Percentiles rank a stretch among this genome's conserved stretches.
These are phyloP conservation scores for Monosporozyma aquatica DNA, from an alignment of 805 yeast genomes.

Conservation along the genomic window DNA sequence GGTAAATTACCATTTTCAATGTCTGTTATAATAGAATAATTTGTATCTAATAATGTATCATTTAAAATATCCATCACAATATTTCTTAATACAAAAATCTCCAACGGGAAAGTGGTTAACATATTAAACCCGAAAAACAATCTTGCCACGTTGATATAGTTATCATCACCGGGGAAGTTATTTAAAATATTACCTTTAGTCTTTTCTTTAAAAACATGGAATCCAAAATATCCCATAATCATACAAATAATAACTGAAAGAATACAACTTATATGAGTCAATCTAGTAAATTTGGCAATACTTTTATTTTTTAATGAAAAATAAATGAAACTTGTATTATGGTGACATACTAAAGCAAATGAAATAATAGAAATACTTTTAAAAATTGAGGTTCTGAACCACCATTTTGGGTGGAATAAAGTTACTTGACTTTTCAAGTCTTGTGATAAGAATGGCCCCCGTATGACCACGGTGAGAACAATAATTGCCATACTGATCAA, in stretches of 20 bases:
- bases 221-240: slow-evolving; percentile 72
- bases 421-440: slow-evolving; percentile 36
- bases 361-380: slow-evolving; percentile 93
- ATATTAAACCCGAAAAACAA: slow-evolving; percentile 86
- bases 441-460: slow-evolving; percentile 56
- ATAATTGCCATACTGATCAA: slow-evolving; percentile 75
- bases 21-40: background rate
- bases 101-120: slow-evolving; percentile 88
- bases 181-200: slow-evolving; percentile 85
- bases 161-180: slow-evolving; percentile 71
- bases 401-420: slow-evolving; percentile 4
- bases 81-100: slow-evolving; percentile 82
- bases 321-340: slow-evolving; percentile 82
- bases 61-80: slow-evolving; percentile 47
- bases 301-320: slow-evolving; percentile 75
- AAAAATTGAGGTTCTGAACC: slow-evolving; percentile 31
- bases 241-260: slow-evolving; percentile 74
- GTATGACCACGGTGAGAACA: slow-evolving; percentile 57
- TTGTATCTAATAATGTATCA: slow-evolving; percentile 22
- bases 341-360: slow-evolving; percentile 93
- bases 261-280: slow-evolving; percentile 78
- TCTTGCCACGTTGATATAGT: slow-evolving; percentile 74
- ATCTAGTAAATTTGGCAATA: slow-evolving; percentile 57
- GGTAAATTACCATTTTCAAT: background rate
- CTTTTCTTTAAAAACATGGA: slow-evolving; percentile 59